Evolutionary conservation across 2,329 filamentous ascomycete species (phyloP), one percentile per base, ranked within the genome.

Genomic region (Ceratocystiopsis sp.): DNA sequence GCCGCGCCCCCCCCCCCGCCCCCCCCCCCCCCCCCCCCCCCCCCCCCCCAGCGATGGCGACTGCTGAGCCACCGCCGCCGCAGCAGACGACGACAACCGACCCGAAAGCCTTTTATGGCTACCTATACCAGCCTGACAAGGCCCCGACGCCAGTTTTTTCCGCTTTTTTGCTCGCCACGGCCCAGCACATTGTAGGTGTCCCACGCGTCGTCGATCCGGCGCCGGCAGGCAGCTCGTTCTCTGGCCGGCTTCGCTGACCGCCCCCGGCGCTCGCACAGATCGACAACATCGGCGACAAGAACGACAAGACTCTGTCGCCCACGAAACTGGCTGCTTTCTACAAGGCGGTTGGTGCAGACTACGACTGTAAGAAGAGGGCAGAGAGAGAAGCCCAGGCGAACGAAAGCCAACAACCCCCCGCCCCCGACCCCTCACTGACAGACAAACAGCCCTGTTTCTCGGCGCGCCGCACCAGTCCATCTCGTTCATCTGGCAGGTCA

Each of bases 401-500:
- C 36, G 11, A 4, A 11, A 29, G 1, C n/a, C 35, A 21, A 10
- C 37, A 18, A 21, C 19, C 19, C 9, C 6, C 25, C 25, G 15
- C 3, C 9, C 10, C 25, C 6, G 10, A 29, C 25, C 25, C 25
- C 25, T 29, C 25, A 35, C 35, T 35, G 4, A 38, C 39, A n/a
- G n/a, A 21, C 38, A 40, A 40, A 36, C 51, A 75, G 73, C 70
- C 19, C 73, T 96, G 43, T 96, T 96, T 58, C 66, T 89, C 37
- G 70, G 79, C 3, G 84, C 81, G 33, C 78, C 81, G 17, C 64
- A 78, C 47, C 65, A 75, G 35, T 79, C 80, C 37, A 78, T 98
- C 49, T 91, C 87, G 25, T 93, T 85, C 62, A 91, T 95, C 50
- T 96, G 93, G 69, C 82, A 85, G 55, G 83, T 83, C 9, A 75